Percentiles rank a stretch among this genome's conserved stretches.
phyloP scores from a whole-genome alignment of 176 grass and related monocot species.

The Leersia perrieri region DNA sequence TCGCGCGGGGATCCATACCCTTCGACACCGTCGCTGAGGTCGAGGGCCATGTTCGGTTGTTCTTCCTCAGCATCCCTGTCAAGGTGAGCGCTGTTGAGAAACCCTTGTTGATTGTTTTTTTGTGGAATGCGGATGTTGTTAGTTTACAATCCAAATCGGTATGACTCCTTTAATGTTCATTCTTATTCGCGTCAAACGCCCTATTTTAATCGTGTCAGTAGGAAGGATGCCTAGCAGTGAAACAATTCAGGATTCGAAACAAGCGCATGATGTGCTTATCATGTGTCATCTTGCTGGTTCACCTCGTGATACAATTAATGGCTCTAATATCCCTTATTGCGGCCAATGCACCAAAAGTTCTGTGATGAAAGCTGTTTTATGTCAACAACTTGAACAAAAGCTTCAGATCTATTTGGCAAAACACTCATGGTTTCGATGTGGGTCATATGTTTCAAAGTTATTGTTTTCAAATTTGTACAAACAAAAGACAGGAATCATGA shows the following conservation, averaged over 20 bases:
- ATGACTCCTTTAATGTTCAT: background rate
- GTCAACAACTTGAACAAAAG: background rate
- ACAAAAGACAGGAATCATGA: background rate
- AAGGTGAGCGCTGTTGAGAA: constrained; percentile 40
- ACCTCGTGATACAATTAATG: background rate
- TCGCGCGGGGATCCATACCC: constrained; percentile 56
- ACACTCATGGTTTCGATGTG: background rate
- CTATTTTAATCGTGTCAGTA: background rate
- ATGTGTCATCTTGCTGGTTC: background rate
- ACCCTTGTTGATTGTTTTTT: constrained; percentile 10
- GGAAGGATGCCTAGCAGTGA: background rate
- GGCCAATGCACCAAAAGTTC: too few species aligned
- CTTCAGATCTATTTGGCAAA: too few species aligned
- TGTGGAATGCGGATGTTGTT: background rate
- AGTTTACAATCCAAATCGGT: background rate
- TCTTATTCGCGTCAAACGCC: background rate
- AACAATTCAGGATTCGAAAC: background rate
- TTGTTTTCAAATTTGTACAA: background rate
- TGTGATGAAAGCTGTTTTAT: too few species aligned
- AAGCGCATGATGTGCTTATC: background rate
- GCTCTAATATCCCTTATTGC: background rate
- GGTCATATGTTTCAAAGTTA: background rate
- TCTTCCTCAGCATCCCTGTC: constrained; percentile 70
- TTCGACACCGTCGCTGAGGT: constrained; percentile 69
- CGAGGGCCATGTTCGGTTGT: constrained; percentile 53